Conservation (phyloP, 441 rosid genomes). For the Gossypium trilobum region DNA sequence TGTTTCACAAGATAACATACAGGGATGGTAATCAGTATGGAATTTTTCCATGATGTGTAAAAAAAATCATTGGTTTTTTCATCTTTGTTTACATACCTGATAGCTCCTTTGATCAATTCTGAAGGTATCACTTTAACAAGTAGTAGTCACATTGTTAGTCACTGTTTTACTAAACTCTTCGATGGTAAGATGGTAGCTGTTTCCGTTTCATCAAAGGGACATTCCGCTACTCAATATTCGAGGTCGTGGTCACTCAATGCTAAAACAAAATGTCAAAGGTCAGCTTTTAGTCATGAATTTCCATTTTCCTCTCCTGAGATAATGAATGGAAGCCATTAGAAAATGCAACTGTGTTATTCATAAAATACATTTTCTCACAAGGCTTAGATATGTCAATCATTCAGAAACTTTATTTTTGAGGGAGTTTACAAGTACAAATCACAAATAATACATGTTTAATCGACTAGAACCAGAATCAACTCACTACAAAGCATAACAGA, state of each 20-base stretch:
- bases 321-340: neutral
- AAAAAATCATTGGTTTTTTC: neutral
- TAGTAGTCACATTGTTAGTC: neutral
- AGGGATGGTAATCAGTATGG: neutral
- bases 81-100: neutral
- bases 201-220: neutral
- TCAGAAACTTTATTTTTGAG: neutral
- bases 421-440: neutral
- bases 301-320: conserved; percentile 3
- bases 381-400: neutral
- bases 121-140: neutral
- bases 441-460: no score
- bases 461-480: no score
- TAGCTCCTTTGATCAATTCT: neutral
- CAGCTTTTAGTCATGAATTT: neutral
- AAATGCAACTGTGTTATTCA: neutral
- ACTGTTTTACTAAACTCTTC: neutral
- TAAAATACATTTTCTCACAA: neutral
- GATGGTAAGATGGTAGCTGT: neutral
- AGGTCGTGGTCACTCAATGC: neutral
- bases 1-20: neutral
- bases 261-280: neutral
- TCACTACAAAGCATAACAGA: no score
- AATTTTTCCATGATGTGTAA: no score
- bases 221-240: neutral